Evolutionary conservation across 2,329 filamentous ascomycete species (phyloP).

Genomic region (Juglanconis juglandina): DNA sequence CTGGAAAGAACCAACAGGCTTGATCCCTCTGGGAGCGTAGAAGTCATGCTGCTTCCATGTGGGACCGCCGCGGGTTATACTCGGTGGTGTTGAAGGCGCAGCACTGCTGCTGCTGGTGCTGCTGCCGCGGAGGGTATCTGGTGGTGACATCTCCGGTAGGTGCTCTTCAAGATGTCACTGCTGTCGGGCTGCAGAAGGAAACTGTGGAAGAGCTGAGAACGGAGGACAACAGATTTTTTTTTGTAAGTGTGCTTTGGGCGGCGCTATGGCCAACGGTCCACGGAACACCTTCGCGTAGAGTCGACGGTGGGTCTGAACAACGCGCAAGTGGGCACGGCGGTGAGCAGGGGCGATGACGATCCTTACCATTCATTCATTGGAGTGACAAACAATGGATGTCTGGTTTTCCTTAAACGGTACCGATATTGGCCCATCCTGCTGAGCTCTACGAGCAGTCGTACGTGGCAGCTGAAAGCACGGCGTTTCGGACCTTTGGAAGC

Average conservation of each 20-base stretch:
- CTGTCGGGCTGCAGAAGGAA: neutral
- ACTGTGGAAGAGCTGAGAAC: neutral
- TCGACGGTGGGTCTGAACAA: neutral
- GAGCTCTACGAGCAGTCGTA: neutral
- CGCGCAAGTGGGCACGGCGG: constrained; percentile 3
- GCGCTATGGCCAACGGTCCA: neutral
- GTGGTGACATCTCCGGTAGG: neutral
- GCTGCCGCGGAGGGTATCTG: neutral
- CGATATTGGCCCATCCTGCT: neutral
- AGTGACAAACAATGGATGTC: neutral
- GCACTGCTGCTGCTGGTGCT: neutral
- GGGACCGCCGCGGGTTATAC: neutral
- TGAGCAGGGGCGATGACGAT: constrained; percentile 4
- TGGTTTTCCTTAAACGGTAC: no score
- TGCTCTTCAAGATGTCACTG: neutral
- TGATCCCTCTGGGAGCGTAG: neutral
- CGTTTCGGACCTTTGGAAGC: neutral
- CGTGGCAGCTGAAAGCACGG: neutral
- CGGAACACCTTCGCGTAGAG: neutral
- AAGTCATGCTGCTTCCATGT: constrained; percentile 7
- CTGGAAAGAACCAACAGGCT: neutral
- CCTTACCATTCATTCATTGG: neutral
- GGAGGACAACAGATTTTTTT: neutral
- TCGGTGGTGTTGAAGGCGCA: neutral
- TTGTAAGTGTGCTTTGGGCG: neutral